A percentile compares a stretch with the other conserved stretches of the same genome.
These are phyloP conservation scores for Cadophora luteo-olivacea DNA, from an alignment of 2,329 filamentous ascomycete genomes.

Conservation along the genomic window DNA sequence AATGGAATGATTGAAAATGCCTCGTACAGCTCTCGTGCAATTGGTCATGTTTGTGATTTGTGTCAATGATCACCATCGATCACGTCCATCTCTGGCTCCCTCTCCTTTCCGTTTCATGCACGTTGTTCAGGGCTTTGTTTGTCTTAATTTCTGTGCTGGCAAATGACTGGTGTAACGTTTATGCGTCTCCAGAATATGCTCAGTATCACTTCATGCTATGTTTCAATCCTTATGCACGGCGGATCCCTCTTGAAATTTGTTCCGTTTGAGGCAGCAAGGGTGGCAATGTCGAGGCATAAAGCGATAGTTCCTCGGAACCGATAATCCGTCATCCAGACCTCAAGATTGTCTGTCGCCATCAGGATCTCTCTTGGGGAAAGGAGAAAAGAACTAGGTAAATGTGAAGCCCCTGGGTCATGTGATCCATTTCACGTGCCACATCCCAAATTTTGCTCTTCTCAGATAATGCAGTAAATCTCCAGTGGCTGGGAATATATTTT, in stretches of 20 bases:
- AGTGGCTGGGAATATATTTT: too few relatives aligned
- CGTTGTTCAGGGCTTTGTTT: conserved; percentile 34
- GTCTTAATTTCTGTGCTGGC: conserved; percentile 23
- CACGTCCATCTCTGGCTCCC: neutral
- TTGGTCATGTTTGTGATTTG: conserved; percentile 25
- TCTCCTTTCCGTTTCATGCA: conserved; percentile 32
- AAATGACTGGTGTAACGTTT: conserved; percentile 29
- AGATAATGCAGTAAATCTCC: too few relatives aligned
- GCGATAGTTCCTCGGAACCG: neutral
- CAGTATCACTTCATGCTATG: conserved; percentile 31
- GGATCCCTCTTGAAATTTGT: conserved; percentile 18
- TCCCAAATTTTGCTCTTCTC: too few relatives aligned
- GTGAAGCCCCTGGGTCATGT: too few relatives aligned
- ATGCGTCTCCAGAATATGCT: conserved; percentile 29
- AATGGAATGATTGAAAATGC: conserved; percentile 16
- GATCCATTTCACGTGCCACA: too few relatives aligned
- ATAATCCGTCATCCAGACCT: neutral
- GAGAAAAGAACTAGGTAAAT: neutral
- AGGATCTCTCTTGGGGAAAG: neutral
- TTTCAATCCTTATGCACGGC: conserved; percentile 33
- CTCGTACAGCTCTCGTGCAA: conserved; percentile 19
- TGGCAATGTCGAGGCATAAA: neutral
- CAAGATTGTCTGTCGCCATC: too few relatives aligned
- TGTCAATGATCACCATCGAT: conserved; percentile 18
- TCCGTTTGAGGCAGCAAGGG: conserved; percentile 22